phyloP scores from a whole-genome alignment of 345 rosid species.

The Rhizophora apiculata region DNA sequence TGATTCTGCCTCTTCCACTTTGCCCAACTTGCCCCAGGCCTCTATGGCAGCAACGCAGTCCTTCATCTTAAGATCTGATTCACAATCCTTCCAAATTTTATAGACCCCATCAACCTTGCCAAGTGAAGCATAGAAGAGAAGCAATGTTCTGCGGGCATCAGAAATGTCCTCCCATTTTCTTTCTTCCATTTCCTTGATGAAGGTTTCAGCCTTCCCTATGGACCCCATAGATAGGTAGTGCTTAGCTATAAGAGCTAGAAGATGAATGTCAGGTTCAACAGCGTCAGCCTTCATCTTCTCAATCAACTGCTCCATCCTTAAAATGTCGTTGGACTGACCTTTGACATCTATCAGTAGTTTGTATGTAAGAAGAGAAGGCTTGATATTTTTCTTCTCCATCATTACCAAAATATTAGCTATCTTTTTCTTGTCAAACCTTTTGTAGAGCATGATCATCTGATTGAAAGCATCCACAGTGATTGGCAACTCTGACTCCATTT shows the following conservation, averaged over 20 bases:
- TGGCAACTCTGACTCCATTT: slow-evolving; percentile 16
- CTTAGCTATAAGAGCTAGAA: slow-evolving; percentile 9
- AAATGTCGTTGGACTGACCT: slow-evolving; percentile 15
- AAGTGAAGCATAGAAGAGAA: slow-evolving; percentile 19
- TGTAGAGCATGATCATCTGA: slow-evolving; percentile 22
- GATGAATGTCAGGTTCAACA: slow-evolving; percentile 14
- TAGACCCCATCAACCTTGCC: slow-evolving; percentile 19
- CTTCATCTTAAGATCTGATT: slow-evolving; percentile 3
- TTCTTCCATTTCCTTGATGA: slow-evolving; percentile 19
- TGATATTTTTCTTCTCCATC: slow-evolving; percentile 14
- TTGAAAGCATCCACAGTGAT: slow-evolving; percentile 12
- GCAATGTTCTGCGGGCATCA: slow-evolving; percentile 9
- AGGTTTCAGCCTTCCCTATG: slow-evolving; percentile 13
- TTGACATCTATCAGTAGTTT: slow-evolving; percentile 16
- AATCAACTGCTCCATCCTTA: slow-evolving; percentile 16
- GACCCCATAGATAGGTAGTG: slow-evolving; percentile 10
- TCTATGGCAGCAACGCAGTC: slow-evolving; percentile 21
- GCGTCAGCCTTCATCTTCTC: slow-evolving; percentile 18
- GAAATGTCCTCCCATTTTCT: background rate
- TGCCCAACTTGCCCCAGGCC: slow-evolving; percentile 23
- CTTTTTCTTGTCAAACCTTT: slow-evolving; percentile 7
- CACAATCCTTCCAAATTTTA: slow-evolving; percentile 21
- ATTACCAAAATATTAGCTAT: slow-evolving; percentile 9
- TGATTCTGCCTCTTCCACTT: slow-evolving; percentile 23
- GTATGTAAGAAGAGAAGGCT: slow-evolving; percentile 18